Percentiles rank a stretch among this genome's conserved stretches.
These are phyloP conservation scores for Cryoendolithus antarcticus DNA, from an alignment of 2,329 filamentous ascomycete species.

Conservation along the genomic window DNA sequence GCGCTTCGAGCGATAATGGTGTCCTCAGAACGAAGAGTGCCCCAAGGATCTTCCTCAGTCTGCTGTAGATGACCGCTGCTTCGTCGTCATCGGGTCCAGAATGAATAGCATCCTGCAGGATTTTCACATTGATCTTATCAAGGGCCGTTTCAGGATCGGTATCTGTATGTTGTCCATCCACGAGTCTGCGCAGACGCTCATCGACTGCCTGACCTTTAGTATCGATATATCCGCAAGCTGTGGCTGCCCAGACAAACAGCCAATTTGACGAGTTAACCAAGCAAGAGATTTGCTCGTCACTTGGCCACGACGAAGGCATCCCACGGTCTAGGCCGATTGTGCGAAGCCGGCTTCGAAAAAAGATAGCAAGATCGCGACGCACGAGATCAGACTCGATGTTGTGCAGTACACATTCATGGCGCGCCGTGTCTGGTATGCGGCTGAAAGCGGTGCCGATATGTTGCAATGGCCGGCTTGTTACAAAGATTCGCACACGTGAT, in stretches of 20 bases:
- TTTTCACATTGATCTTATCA: constrained; percentile 16
- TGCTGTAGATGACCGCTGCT: too few species aligned
- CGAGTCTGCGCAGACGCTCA: too few species aligned
- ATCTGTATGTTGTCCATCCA: too few species aligned
- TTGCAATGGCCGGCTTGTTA: constrained; percentile 34
- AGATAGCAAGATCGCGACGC: constrained; percentile 26
- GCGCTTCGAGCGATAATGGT: too few species aligned
- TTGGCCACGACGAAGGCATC: constrained; percentile 19
- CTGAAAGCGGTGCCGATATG: constrained; percentile 27
- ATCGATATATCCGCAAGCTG: constrained; percentile 9
- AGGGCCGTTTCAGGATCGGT: constrained; percentile 12
- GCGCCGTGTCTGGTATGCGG: constrained; percentile 13
- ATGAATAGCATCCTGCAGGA: constrained; percentile 14
- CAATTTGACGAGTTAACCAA: constrained; percentile 22
- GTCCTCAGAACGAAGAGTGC: too few species aligned
- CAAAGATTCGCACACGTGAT: constrained; percentile 22
- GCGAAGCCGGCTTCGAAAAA: constrained; percentile 20
- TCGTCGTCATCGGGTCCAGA: too few species aligned
- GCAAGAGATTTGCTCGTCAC: constrained; percentile 9
- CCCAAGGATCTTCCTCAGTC: too few species aligned
- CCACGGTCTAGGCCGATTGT: constrained; percentile 7
- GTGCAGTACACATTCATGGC: constrained; percentile 26
- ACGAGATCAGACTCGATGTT: constrained; percentile 21
- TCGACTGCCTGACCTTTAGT: too few species aligned
- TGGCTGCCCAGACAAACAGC: constrained; percentile 27